phyloP scores from a whole-genome alignment of 805 yeast genomes.

The Yarrowia alimentaria region DNA sequence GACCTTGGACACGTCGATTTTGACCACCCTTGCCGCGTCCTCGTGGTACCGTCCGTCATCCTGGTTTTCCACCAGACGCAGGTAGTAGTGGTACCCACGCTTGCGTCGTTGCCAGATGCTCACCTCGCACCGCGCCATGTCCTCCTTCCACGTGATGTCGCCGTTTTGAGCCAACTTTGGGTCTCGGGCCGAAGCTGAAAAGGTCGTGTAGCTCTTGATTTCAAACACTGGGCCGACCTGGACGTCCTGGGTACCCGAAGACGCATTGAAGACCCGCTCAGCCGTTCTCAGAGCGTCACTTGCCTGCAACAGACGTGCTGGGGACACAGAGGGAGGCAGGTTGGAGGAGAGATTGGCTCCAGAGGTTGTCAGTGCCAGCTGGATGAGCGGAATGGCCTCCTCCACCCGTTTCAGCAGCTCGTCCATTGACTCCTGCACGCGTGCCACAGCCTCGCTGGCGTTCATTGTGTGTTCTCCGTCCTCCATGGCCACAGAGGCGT shows the following conservation, averaged over 20 bases:
- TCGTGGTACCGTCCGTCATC: conserved; percentile 75
- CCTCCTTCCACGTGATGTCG: conserved; percentile 77
- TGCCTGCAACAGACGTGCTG: conserved; percentile 65
- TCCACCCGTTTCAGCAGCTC: conserved; percentile 54
- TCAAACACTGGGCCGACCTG: conserved; percentile 62
- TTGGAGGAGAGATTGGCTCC: conserved; percentile 59
- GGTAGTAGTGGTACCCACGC: conserved; percentile 46
- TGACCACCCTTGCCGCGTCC: conserved; percentile 44
- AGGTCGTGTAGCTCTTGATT: conserved; percentile 59
- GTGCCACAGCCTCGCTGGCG: conserved; percentile 40
- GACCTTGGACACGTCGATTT: conserved; percentile 45
- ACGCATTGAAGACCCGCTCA: conserved; percentile 10
- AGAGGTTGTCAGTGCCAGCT: conserved; percentile 62
- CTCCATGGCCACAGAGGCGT: conserved; percentile 34
- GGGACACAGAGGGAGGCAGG: conserved; percentile 55
- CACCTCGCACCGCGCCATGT: conserved; percentile 50
- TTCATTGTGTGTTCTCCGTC: no score
- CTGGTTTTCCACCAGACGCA: conserved; percentile 56
- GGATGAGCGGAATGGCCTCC: conserved; percentile 65
- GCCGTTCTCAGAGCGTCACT: conserved; percentile 43
- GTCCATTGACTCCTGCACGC: conserved; percentile 53
- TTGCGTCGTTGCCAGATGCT: no score
- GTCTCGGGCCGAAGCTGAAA: conserved; percentile 46
- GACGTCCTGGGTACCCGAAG: no score
- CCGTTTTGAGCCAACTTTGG: no score